Base-by-base conservation (phyloP, 352 stramenopile genomes). In the Phytophthora hybrid region DNA sequence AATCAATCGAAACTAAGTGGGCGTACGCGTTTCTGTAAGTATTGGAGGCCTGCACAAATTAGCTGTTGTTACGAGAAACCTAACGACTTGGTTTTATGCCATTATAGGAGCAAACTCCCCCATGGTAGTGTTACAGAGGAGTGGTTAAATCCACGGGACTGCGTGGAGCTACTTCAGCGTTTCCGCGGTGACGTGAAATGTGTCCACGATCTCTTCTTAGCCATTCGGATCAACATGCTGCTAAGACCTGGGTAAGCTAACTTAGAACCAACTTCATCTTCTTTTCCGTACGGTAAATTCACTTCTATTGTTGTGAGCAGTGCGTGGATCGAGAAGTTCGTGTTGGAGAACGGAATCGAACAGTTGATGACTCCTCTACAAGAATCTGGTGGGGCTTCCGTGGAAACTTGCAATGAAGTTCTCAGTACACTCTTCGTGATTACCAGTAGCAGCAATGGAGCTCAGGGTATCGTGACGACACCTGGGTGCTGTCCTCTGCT, bases 11-110 rank as follows among this genome's bases (percentile, higher is more conserved):
- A 51, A 85, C 80, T 26, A 93, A 94, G 79, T 94, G 87, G 87
- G 80, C 86, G 57, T 91, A 91, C 68, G 59, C 81, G n/a, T 90
- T 85, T 66, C 59, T 94, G 79, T 91, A 78, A 79, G 83, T 83
- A 54, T 23, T 39, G 32, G 4, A 49, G 4, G 41, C 31, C 23
- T 63, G 37, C n/a, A 47, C 21, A 37, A 52, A 32, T 2, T 21
- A 51, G 18, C 14, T 23, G 4, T 51, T 51, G 14, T 8, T 54
- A 29, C 19, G n/a, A 29, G 18, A 29, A 54, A 46, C 8, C n/a
- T 69, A 53, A 75, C 46, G 3, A 19, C 5, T 19, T 56, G 4
- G 9, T 21, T 56, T 56, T 8, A 49, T 31, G 14, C 10, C 11
- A 47, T 21, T 58, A 4, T 29, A 87, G 82, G 65, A 84, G 76